Evolutionary conservation across 306 rosid species (phyloP).

Genomic region (Gillenia trifoliata): DNA sequence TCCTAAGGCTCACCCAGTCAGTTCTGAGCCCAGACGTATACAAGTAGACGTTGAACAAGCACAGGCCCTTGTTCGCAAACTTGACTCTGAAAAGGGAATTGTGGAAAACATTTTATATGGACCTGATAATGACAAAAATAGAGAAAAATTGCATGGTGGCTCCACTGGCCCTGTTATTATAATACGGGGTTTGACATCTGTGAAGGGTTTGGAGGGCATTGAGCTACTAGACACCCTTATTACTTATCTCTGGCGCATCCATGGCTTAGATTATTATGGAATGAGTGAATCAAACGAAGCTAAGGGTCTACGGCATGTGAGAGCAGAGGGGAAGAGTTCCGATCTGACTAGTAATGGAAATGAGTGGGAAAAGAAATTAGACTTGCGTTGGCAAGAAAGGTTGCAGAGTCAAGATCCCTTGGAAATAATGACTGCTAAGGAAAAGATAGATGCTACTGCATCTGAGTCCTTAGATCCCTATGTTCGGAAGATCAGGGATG

Average conservation of each 20-base stretch:
- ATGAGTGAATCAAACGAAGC: slow-evolving; percentile 79
- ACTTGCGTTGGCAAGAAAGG: slow-evolving; percentile 82
- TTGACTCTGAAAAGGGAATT: slow-evolving; percentile 82
- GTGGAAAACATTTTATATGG: slow-evolving; percentile 71
- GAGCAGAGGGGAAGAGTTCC: slow-evolving; percentile 53
- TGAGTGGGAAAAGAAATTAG: slow-evolving; percentile 92
- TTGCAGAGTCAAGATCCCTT: slow-evolving; percentile 84
- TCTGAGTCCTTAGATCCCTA: slow-evolving; percentile 77
- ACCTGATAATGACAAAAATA: slow-evolving; percentile 60
- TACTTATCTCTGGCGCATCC: slow-evolving; percentile 95
- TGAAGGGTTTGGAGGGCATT: slow-evolving; percentile 89
- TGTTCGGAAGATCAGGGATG: slow-evolving; percentile 96
- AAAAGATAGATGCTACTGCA: slow-evolving; percentile 92
- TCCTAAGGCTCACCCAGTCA: slow-evolving; percentile 75
- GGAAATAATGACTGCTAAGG: slow-evolving; percentile 94
- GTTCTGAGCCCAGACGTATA: slow-evolving; percentile 76
- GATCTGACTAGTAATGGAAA: slow-evolving; percentile 50
- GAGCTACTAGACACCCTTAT: slow-evolving; percentile 87
- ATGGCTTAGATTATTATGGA: slow-evolving; percentile 94
- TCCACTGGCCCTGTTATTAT: slow-evolving; percentile 77
- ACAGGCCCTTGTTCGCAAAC: slow-evolving; percentile 78
- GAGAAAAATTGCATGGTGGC: slow-evolving; percentile 68
- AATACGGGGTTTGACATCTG: slow-evolving; percentile 78
- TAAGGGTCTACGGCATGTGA: slow-evolving; percentile 88
- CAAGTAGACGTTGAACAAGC: slow-evolving; percentile 81